Base-by-base conservation (phyloP, 2,329 filamentous ascomycete genomes). In the Epichloe gansuensis region DNA sequence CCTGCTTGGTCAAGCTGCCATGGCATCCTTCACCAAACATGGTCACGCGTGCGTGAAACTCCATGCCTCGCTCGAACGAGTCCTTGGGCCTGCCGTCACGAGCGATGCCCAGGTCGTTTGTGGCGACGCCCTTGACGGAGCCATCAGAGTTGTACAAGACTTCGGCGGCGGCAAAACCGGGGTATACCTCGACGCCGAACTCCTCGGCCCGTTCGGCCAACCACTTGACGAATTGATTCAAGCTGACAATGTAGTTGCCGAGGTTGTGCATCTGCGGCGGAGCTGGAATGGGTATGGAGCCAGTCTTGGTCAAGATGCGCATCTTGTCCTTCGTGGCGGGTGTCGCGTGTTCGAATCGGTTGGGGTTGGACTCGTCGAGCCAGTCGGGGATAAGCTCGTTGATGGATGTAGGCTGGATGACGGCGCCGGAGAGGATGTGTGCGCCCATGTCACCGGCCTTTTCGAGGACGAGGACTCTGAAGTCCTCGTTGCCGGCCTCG, bases 261-360 rank as follows among this genome's bases (percentile, higher is more conserved):
- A 95, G 81, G 67, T 98, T 98, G 74, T 91, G 82, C 93, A 98
- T 98, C 73, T 97, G 93, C 35, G 93, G 93, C 45, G 93, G 93
- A 12, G 85, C 82, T 1, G 91, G 93, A 51, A 97, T 75, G 5
- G 89, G 88, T 53, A 95, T 81, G 0, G 90, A 75, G 56, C 75
- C 75, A 51, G 76, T 86, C 72, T 91, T 86, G 46, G 91, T 97
- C 56, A 98, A 77, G 70, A 96, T 96, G 60, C 88, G 85, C 91
- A 98, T 95, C 70, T 83, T 85, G 64, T 98, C 93, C 48, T 74
- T 74, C 57, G 81, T 85, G 4, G 90, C 91, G 21, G 90, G 85
- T 1, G 93, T 98, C 54, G 85, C 88, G 69, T 88, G 77, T 69
- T 90, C 82, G 73, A 97, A 98, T 57, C 88, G 83, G 59, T 84